Conservation (phyloP, 495 filamentous ascomycete genomes). For the Lindgomyces ingoldianus region DNA sequence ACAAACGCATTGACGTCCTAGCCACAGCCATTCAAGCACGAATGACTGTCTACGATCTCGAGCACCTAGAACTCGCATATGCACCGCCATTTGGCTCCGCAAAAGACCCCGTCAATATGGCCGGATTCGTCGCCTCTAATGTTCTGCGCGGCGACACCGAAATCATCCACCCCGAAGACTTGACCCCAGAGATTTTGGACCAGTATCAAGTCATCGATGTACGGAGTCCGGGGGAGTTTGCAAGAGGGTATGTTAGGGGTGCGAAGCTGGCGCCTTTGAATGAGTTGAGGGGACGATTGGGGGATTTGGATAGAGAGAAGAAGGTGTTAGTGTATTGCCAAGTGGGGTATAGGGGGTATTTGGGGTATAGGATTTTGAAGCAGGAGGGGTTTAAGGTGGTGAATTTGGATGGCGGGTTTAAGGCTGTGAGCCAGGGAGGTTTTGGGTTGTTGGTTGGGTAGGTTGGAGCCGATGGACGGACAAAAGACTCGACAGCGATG, state of each 20-base stretch:
- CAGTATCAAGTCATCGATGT: slow-evolving; percentile 40
- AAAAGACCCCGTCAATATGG: slow-evolving; percentile 47
- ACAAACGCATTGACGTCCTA: slow-evolving; percentile 44
- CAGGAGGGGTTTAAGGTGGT: slow-evolving; percentile 41
- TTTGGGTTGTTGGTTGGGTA: background rate
- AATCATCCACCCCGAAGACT: slow-evolving; percentile 39
- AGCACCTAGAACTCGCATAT: slow-evolving; percentile 43
- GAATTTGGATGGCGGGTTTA: slow-evolving; percentile 43
- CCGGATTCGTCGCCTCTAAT: slow-evolving; percentile 39
- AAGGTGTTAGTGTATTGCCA: slow-evolving; percentile 30
- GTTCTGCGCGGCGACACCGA: slow-evolving; percentile 40
- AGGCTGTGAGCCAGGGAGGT: slow-evolving; percentile 9
- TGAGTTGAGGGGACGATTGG: slow-evolving; percentile 28
- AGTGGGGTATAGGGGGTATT: slow-evolving; percentile 39
- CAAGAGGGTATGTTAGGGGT: slow-evolving; percentile 28
- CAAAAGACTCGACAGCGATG: too few species aligned
- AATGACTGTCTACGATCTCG: slow-evolving; percentile 44
- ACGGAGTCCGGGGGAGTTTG: slow-evolving; percentile 34
- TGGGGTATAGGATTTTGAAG: slow-evolving; percentile 41
- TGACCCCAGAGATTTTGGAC: slow-evolving; percentile 14
- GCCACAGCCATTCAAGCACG: slow-evolving; percentile 38
- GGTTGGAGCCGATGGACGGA: too few species aligned
- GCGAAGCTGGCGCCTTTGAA: slow-evolving; percentile 37
- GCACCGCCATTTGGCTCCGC: slow-evolving; percentile 44
- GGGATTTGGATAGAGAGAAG: slow-evolving; percentile 28